phyloP scores from a whole-genome alignment of 768 basidiomycete species.

The Gymnopilus dilepis region DNA sequence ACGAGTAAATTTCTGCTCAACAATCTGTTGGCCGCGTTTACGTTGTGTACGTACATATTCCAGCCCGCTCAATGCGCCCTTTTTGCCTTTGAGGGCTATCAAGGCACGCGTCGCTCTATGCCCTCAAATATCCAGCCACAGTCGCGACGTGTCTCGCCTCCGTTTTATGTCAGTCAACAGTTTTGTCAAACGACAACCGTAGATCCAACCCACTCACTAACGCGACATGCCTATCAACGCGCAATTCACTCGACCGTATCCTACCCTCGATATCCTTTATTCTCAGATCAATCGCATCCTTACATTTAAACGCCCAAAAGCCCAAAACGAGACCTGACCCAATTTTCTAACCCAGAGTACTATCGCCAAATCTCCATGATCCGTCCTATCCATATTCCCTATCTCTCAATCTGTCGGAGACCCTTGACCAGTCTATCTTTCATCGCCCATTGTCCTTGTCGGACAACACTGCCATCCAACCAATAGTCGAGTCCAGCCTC shows the following conservation, averaged over 20 bases:
- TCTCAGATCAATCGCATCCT: not conserved
- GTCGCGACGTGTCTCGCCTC: not conserved
- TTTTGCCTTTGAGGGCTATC: not conserved
- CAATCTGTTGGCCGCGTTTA: not conserved
- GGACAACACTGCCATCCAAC: not conserved
- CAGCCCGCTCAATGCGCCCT: not conserved
- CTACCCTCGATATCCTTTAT: not conserved
- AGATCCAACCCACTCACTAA: not conserved
- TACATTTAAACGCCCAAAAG: not conserved
- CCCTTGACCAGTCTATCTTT: too few species aligned
- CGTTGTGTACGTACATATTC: not conserved
- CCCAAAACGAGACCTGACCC: not conserved
- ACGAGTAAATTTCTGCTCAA: not conserved
- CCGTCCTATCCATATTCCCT: slow-evolving; percentile 5
- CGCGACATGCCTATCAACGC: not conserved
- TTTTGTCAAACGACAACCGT: not conserved
- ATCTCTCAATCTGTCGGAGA: too few species aligned
- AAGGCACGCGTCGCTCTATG: not conserved
- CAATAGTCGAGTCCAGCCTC: too few species aligned
- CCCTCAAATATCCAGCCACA: not conserved
- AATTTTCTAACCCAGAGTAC: not conserved
- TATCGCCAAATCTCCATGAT: not conserved
- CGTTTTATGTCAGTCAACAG: not conserved
- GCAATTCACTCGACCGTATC: too few species aligned
- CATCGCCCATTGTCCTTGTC: too few species aligned